A percentile compares a stretch with the other conserved stretches of the same genome.
Conservation (phyloP, 331 rosid species). For the Arachis monticola region DNA sequence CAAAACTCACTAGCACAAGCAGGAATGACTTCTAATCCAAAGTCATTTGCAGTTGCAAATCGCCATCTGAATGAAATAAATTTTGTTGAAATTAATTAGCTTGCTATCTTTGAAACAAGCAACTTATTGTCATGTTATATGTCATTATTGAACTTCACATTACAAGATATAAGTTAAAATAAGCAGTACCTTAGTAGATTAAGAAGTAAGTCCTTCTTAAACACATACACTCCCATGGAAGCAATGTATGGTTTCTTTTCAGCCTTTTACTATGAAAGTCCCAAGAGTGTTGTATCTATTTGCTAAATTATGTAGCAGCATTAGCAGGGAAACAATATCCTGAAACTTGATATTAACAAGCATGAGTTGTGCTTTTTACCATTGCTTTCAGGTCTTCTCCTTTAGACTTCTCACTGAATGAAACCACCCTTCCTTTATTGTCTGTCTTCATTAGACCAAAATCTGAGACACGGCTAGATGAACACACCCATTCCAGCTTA, state of each 20-base stretch:
- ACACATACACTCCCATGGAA: conserved; percentile 96
- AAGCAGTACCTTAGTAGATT: conserved; percentile 75
- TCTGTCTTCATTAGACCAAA: no score
- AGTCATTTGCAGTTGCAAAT: no score
- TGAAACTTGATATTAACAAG: neutral
- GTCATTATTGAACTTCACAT: conserved; percentile 28
- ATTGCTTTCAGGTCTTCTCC: no score
- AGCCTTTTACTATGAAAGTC: conserved; percentile 85
- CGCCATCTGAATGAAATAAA: no score
- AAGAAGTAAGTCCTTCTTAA: conserved; percentile 96
- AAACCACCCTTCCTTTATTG: no score
- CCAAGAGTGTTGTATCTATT: conserved; percentile 67
- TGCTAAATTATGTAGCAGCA: conserved; percentile 46
- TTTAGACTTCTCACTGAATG: no score
- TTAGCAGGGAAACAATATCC: conserved; percentile 27
- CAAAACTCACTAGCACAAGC: no score
- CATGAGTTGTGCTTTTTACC: no score
- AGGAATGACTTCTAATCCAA: no score
- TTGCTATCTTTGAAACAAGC: no score
- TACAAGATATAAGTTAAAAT: neutral
- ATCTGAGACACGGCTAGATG: neutral
- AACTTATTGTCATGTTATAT: neutral
- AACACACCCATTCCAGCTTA: conserved; percentile 30
- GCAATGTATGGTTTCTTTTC: conserved; percentile 92
- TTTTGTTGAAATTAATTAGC: no score